These are phyloP conservation scores for Epichloe gansuensis DNA, from an alignment of 2,329 filamentous ascomycete species.

Conservation along the genomic window DNA sequence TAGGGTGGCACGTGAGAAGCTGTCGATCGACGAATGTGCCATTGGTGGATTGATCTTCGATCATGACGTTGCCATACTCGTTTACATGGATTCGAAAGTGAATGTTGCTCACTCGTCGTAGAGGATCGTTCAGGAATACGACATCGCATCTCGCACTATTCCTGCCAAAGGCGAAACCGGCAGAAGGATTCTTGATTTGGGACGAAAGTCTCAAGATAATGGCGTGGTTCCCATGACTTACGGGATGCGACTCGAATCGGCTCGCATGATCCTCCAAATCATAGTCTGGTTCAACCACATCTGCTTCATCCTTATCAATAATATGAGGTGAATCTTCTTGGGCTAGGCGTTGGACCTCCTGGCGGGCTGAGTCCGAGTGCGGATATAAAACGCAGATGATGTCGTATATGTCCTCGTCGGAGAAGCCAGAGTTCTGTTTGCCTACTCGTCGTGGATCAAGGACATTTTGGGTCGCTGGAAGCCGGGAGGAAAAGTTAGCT, in stretches of 20 bases:
- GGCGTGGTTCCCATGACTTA: constrained; percentile 45
- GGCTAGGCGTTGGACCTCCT: constrained; percentile 48
- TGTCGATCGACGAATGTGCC: constrained; percentile 74
- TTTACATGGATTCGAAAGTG: constrained; percentile 94
- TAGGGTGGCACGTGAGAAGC: constrained; percentile 39
- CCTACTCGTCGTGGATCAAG: constrained; percentile 70
- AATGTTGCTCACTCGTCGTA: constrained; percentile 75
- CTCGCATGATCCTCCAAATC: constrained; percentile 35
- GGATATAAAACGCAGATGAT: constrained; percentile 84
- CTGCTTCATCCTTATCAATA: constrained; percentile 34
- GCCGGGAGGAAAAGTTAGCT: not conserved
- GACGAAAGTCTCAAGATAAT: constrained; percentile 74
- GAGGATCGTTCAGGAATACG: constrained; percentile 50
- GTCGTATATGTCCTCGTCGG: constrained; percentile 71
- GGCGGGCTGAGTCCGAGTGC: constrained; percentile 56
- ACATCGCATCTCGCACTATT: constrained; percentile 61
- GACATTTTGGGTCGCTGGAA: constrained; percentile 26
- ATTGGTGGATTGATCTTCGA: constrained; percentile 92
- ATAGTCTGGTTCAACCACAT: constrained; percentile 39
- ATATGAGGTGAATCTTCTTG: constrained; percentile 34
- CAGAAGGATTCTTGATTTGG: constrained; percentile 48
- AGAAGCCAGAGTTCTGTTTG: constrained; percentile 69
- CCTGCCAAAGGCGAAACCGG: constrained; percentile 80
- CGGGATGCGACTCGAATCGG: constrained; percentile 30
- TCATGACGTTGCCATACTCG: constrained; percentile 72